Base-by-base conservation (phyloP, 441 rosid species). In the Isatis lusitanica region DNA sequence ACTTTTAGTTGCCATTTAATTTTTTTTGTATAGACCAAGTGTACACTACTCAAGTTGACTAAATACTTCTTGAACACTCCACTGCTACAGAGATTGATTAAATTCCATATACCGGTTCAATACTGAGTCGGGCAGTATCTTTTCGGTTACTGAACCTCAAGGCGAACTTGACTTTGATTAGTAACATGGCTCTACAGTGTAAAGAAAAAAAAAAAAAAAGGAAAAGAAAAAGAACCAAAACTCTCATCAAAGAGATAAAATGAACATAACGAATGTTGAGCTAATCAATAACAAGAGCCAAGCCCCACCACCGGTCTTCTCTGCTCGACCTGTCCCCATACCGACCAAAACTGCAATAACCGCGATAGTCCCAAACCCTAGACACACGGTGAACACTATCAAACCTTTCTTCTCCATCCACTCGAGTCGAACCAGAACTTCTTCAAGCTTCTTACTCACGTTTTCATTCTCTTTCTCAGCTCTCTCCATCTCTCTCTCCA, bases 381-480 rank as follows among this genome's bases (percentile, higher is more conserved):
- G 58, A 72, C 94, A 84, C 53, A 85, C 70, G 6, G 86, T 58
- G 79, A 89, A 89, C 53, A 89, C 86, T 30, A 79, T 53, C 15
- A 89, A 73, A 16, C 86, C 86, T 90, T 90, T 90, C 48, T 86
- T 90, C 86, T 92, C 94, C 86, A 94, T 79, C 9, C 83, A 86
- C 36, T 21, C 78, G 40, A 90, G 86, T 73, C 81, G n/a, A n/a
- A n/a, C 71, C 5, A 52, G n/a, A 75, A 90, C 84, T 53, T 72
- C 70, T 12, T 77, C 81, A 16, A 77, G 40, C 74, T 65, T 77
- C 40, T 53, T 51, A n/a, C 35, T 77, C 11, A 38, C 10, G 2
- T 61, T 67, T 46, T 77, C 70, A 57, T 70, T 80, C 74, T 89
- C 90, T 36, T 87, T 81, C 73, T 86, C 81, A 8, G 70, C 80